phyloP scores from a whole-genome alignment of 2,329 filamentous ascomycete genomes.

The Orbilia javanica region DNA sequence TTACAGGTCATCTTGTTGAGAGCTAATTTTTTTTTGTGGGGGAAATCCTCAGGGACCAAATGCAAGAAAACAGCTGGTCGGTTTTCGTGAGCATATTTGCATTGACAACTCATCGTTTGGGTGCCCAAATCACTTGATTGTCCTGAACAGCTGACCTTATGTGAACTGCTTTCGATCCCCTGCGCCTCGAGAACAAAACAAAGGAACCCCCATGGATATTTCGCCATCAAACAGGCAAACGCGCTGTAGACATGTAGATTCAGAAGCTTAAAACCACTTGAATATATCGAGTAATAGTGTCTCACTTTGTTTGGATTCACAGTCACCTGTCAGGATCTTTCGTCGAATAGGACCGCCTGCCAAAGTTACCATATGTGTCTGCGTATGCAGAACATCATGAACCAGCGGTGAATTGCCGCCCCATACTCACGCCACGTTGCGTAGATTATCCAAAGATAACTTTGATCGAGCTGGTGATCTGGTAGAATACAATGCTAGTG shows the following conservation, averaged over 20 bases:
- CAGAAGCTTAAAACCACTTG: slow-evolving; percentile 25
- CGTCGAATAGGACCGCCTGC: slow-evolving; percentile 30
- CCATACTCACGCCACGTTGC: slow-evolving; percentile 7
- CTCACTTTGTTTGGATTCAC: slow-evolving; percentile 19
- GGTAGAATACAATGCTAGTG: not conserved
- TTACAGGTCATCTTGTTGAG: not conserved
- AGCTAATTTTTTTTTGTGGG: slow-evolving; percentile 15
- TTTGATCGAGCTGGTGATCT: slow-evolving; percentile 22
- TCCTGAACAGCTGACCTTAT: slow-evolving; percentile 50
- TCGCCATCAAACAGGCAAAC: slow-evolving; percentile 3
- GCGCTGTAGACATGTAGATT: slow-evolving; percentile 4
- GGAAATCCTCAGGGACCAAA: slow-evolving; percentile 36
- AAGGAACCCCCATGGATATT: slow-evolving; percentile 14
- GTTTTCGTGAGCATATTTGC: slow-evolving; percentile 55
- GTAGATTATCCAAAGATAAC: not conserved
- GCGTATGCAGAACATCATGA: slow-evolving; percentile 56
- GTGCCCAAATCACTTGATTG: slow-evolving; percentile 57
- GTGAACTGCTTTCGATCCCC: slow-evolving; percentile 5
- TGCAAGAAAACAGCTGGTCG: slow-evolving; percentile 53
- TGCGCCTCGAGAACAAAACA: slow-evolving; percentile 29
- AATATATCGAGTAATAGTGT: slow-evolving; percentile 44
- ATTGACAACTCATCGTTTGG: slow-evolving; percentile 58
- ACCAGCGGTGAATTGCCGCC: slow-evolving; percentile 43
- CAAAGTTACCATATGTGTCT: slow-evolving; percentile 6
- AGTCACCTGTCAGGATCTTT: slow-evolving; percentile 42